Evolutionary conservation across 257 asterid species (phyloP).

Genomic region (Solanum sitiens): DNA sequence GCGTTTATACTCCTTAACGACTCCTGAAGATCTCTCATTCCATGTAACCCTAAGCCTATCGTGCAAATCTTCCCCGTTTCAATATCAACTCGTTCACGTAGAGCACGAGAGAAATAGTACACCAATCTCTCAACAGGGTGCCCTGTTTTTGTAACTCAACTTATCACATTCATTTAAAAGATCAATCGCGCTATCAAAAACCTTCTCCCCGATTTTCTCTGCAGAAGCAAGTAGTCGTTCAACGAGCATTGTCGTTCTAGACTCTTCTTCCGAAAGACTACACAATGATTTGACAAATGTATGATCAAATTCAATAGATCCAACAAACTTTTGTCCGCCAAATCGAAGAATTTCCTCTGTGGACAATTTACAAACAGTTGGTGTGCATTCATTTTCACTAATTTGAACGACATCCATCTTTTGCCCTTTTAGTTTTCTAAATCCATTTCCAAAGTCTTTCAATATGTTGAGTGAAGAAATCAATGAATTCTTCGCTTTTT

Average conservation of each 20-base stretch:
- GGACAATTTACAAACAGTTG: slow-evolving; percentile 1
- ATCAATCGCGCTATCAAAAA: slow-evolving; percentile 17
- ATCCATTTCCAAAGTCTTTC: slow-evolving; percentile 29
- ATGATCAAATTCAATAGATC: slow-evolving; percentile 20
- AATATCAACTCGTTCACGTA: slow-evolving; percentile 12
- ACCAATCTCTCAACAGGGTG: slow-evolving; percentile 19
- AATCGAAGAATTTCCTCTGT: slow-evolving; percentile 24
- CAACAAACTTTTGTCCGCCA: slow-evolving; percentile 47
- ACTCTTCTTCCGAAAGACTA: slow-evolving; percentile 18
- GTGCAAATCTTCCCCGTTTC: background rate
- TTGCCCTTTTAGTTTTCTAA: slow-evolving; percentile 23
- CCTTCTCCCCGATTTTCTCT: slow-evolving; percentile 27
- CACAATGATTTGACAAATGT: slow-evolving; percentile 15
- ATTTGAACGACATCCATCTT: background rate
- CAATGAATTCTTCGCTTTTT: background rate
- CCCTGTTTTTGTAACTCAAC: slow-evolving; percentile 14
- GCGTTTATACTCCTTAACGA: background rate
- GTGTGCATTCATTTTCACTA: background rate
- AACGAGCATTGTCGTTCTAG: slow-evolving; percentile 26
- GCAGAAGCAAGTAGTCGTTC: slow-evolving; percentile 37
- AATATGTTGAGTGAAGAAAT: slow-evolving; percentile 29
- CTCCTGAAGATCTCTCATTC: background rate
- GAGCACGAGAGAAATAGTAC: slow-evolving; percentile 16
- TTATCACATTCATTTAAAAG: slow-evolving; percentile 13
- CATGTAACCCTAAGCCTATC: background rate